phyloP scores from a whole-genome alignment of 2,329 filamentous ascomycete genomes.

The Colletotrichum camelliae region DNA sequence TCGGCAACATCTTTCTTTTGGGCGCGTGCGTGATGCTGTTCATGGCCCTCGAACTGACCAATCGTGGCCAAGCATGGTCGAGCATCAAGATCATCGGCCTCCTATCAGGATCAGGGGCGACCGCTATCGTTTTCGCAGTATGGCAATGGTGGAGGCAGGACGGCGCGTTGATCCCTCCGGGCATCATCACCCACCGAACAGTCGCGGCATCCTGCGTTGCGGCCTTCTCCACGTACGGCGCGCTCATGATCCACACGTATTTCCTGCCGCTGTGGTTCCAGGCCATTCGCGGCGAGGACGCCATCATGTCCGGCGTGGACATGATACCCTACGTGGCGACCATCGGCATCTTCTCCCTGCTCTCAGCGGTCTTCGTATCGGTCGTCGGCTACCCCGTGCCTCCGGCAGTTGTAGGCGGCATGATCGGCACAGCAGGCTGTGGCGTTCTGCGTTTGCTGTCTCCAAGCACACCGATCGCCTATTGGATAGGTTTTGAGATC shows the following conservation, averaged over 20 bases:
- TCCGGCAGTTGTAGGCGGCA: slow-evolving; percentile 28
- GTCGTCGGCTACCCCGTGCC: slow-evolving; percentile 43
- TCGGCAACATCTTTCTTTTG: slow-evolving; percentile 50
- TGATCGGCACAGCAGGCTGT: slow-evolving; percentile 38
- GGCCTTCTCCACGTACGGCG: slow-evolving; percentile 44
- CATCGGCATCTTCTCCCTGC: slow-evolving; percentile 30
- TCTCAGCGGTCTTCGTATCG: slow-evolving; percentile 44
- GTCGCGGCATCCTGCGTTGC: slow-evolving; percentile 43
- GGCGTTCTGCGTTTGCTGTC: slow-evolving; percentile 42
- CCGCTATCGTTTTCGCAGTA: slow-evolving; percentile 35
- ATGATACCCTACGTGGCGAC: slow-evolving; percentile 36
- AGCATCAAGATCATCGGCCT: slow-evolving; percentile 48
- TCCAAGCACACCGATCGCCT: slow-evolving; percentile 30
- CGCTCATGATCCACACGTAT: slow-evolving; percentile 48
- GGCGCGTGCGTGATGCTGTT: slow-evolving; percentile 49
- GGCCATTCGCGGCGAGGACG: slow-evolving; percentile 33
- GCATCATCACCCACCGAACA: slow-evolving; percentile 46
- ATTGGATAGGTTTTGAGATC: slow-evolving; percentile 54
- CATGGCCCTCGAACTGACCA: slow-evolving; percentile 53
- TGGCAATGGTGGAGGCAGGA: slow-evolving; percentile 52
- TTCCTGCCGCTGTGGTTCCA: slow-evolving; percentile 51
- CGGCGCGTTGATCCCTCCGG: slow-evolving; percentile 47
- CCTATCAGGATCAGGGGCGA: slow-evolving; percentile 28
- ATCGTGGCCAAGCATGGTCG: slow-evolving; percentile 47
- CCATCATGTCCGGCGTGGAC: slow-evolving; percentile 36